These are phyloP conservation scores for Suhomyces bolitotheri DNA, from an alignment of 1,139 yeast species.

Conservation along the genomic window DNA sequence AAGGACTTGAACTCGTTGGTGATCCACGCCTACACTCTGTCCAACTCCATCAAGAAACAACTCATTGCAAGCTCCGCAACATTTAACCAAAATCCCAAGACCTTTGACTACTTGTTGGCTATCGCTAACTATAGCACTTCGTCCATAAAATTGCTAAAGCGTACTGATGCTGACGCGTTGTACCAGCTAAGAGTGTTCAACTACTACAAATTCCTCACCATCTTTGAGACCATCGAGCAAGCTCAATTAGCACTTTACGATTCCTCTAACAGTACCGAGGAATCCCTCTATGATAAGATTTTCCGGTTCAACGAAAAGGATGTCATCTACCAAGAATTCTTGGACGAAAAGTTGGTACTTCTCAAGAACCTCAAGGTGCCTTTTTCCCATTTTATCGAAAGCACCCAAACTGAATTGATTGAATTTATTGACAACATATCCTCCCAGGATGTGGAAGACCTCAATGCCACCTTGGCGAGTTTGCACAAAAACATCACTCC, in stretches of 20 bases:
- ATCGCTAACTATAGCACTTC: slow-evolving; percentile 45
- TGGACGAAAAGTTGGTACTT: slow-evolving; percentile 35
- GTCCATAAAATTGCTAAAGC: slow-evolving; percentile 39
- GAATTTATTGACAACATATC: slow-evolving; percentile 21
- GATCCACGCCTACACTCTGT: slow-evolving; percentile 37
- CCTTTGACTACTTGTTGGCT: slow-evolving; percentile 45
- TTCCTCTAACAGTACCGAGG: slow-evolving; percentile 28
- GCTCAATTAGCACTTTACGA: slow-evolving; percentile 37
- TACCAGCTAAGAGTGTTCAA: slow-evolving; percentile 44
- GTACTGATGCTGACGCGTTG: slow-evolving; percentile 40
- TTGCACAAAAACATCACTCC: slow-evolving; percentile 33
- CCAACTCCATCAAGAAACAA: slow-evolving; percentile 41
- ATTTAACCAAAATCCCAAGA: slow-evolving; percentile 33
- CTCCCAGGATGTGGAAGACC: slow-evolving; percentile 12
- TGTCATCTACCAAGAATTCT: slow-evolving; percentile 36
- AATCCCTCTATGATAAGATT: slow-evolving; percentile 40
- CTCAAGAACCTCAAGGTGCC: slow-evolving; percentile 30
- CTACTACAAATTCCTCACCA: slow-evolving; percentile 40
- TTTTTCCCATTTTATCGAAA: slow-evolving; percentile 33
- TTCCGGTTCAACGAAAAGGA: slow-evolving; percentile 44
- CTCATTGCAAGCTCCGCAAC: slow-evolving; percentile 33
- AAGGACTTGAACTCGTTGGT: slow-evolving; percentile 40
- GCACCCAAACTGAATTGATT: slow-evolving; percentile 17
- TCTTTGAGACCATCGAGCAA: slow-evolving; percentile 34
- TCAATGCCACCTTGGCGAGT: slow-evolving; percentile 17